phyloP scores from a whole-genome alignment of 441 rosid species.

The Corymbia citriodora region DNA sequence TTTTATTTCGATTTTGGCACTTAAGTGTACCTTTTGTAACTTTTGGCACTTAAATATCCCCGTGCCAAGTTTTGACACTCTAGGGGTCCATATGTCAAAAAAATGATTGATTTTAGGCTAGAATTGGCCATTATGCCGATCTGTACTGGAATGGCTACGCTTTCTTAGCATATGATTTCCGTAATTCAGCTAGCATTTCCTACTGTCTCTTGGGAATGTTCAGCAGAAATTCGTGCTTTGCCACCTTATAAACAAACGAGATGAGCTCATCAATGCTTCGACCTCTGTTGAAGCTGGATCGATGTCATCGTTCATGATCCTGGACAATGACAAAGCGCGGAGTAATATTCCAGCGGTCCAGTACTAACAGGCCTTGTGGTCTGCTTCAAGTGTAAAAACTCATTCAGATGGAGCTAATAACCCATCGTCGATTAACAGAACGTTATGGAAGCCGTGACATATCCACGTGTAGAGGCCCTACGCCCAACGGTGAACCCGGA shows the following conservation, averaged over 20 bases:
- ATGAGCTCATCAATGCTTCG: not conserved
- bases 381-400: not conserved
- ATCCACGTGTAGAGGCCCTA: not conserved
- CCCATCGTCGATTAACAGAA: not conserved
- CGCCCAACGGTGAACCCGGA: not conserved
- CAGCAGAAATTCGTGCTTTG: not conserved
- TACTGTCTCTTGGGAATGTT: not conserved
- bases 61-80: too few species aligned
- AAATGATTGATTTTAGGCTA: not conserved
- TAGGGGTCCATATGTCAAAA: too few species aligned
- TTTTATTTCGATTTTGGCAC: too few species aligned
- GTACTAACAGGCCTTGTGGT: not conserved
- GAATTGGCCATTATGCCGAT: not conserved
- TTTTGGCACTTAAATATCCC: too few species aligned
- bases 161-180: not conserved
- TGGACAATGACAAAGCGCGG: not conserved
- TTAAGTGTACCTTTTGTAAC: too few species aligned
- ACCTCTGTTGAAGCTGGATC: not conserved
- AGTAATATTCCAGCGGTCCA: not conserved
- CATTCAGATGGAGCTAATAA: not conserved
- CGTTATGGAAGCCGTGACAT: not conserved
- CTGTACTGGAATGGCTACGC: not conserved
- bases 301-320: not conserved
- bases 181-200: not conserved
- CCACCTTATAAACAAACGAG: not conserved